Conservation (phyloP, 345 rosid genomes). For the Eucalyptus marginata region DNA sequence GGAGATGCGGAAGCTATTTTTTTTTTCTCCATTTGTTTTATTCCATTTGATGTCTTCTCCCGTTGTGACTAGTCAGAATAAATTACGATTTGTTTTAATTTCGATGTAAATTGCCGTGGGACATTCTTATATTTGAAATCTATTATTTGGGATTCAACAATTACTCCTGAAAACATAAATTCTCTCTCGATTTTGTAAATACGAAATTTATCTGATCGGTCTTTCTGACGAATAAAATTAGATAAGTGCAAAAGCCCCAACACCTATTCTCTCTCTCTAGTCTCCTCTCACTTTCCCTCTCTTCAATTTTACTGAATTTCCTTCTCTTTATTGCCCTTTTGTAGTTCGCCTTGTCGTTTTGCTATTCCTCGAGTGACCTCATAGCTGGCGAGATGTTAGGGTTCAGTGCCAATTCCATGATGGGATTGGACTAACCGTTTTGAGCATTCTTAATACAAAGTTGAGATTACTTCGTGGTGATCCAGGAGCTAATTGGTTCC, state of each 20-base stretch:
- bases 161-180: background rate
- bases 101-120: background rate
- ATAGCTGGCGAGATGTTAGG: background rate
- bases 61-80: background rate
- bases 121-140: background rate
- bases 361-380: background rate
- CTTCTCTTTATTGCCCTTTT: background rate
- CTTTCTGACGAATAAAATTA: background rate
- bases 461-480: background rate
- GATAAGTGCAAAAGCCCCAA: background rate
- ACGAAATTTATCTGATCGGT: fast-evolving
- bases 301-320: background rate
- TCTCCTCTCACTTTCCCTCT: background rate
- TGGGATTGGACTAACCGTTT: background rate
- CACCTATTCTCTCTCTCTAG: background rate
- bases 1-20: background rate
- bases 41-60: background rate
- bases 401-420: background rate
- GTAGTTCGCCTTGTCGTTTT: background rate
- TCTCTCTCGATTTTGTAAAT: background rate
- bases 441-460: background rate
- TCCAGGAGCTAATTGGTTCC: background rate
- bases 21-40: background rate
- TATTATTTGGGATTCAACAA: background rate
- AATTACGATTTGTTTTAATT: background rate